phyloP scores from a whole-genome alignment of 345 rosid genomes.

The Populus euphratica region DNA sequence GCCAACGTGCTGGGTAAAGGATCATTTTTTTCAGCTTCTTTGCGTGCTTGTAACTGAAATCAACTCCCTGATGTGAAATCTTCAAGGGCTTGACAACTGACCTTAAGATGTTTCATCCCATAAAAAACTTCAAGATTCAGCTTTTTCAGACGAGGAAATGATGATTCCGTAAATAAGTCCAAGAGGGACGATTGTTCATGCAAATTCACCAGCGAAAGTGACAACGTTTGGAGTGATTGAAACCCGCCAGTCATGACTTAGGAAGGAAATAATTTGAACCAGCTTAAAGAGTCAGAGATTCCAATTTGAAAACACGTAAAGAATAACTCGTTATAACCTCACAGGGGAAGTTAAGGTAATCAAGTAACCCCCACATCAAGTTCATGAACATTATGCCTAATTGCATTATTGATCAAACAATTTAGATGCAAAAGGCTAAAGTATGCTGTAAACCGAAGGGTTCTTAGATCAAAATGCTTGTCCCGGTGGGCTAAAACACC shows the following conservation, averaged over 20 bases:
- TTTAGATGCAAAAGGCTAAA: constrained; percentile 60
- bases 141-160: constrained; percentile 54
- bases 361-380: constrained; percentile 70
- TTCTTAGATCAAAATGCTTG: constrained; percentile 47
- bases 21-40: constrained; percentile 70
- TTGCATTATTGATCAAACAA: constrained; percentile 64
- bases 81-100: constrained; percentile 52
- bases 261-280: constrained; percentile 67
- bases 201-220: constrained; percentile 48
- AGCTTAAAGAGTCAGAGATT: constrained; percentile 38
- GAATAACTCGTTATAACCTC: constrained; percentile 49
- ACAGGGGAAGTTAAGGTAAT: constrained; percentile 71
- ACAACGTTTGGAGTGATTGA: constrained; percentile 44
- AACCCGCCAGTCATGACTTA: constrained; percentile 52
- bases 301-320: constrained; percentile 44
- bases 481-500: constrained; percentile 42
- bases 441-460: constrained; percentile 50
- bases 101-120: constrained; percentile 53
- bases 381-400: constrained; percentile 59
- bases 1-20: constrained; percentile 41
- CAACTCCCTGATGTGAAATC: constrained; percentile 52
- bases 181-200: constrained; percentile 45
- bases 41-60: constrained; percentile 57
- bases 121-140: constrained; percentile 49
- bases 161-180: constrained; percentile 61